Evolutionary conservation across 805 yeast genomes (phyloP).

Genomic region (Wickerhamiella lipophila): DNA sequence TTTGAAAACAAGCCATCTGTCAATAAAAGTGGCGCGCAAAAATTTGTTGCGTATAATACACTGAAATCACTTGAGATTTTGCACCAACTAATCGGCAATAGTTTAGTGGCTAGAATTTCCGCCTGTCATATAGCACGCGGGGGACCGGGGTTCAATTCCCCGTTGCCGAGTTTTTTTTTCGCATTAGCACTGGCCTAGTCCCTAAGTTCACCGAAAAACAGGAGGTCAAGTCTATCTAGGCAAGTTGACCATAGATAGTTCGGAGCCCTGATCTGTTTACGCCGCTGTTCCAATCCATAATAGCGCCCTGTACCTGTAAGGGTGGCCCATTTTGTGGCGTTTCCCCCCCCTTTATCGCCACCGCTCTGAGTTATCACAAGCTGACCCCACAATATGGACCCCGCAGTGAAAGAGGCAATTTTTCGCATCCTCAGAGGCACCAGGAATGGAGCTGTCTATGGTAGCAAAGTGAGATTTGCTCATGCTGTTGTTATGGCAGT

Average conservation of each 20-base stretch:
- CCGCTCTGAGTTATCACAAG: background rate
- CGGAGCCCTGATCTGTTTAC: too few relatives aligned
- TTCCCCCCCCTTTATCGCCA: background rate
- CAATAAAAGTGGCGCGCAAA: too few relatives aligned
- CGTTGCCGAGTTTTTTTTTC: conserved; percentile 5
- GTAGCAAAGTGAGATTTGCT: conserved; percentile 48
- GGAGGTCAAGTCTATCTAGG: too few relatives aligned
- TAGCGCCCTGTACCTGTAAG: too few relatives aligned
- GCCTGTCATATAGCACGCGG: conserved; percentile 25
- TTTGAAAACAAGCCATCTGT: too few relatives aligned
- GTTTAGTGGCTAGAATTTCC: conserved; percentile 32
- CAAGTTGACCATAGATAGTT: too few relatives aligned
- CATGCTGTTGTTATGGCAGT: conserved; percentile 53
- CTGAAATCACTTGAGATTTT: too few relatives aligned
- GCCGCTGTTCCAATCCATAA: too few relatives aligned
- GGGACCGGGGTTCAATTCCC: conserved; percentile 10
- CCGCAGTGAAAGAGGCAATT: conserved; percentile 11
- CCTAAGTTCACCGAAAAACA: too few relatives aligned
- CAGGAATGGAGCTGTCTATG: conserved; percentile 44
- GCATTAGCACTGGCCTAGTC: too few relatives aligned
- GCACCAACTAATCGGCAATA: conserved; percentile 29
- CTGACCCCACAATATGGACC: conserved; percentile 11
- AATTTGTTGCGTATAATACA: too few relatives aligned
- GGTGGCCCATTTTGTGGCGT: too few relatives aligned
- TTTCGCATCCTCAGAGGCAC: conserved; percentile 27